These are phyloP conservation scores for Calocybe gangraenosa DNA, from an alignment of 768 basidiomycete species.

Conservation along the genomic window DNA sequence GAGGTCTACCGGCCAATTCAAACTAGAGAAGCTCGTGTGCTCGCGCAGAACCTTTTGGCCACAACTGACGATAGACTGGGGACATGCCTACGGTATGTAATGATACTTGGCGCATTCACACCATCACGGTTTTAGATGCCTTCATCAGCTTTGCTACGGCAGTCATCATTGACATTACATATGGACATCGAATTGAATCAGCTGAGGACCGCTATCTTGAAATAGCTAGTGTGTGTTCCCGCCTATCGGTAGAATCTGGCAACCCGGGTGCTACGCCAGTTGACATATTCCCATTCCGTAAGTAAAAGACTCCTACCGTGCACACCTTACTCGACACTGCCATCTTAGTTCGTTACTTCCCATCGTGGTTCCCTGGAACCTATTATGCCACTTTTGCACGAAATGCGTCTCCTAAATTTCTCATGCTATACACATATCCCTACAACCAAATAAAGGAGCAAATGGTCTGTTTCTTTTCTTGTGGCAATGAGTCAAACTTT, in stretches of 20 bases:
- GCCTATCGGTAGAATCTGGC: no score
- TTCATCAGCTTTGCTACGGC: slow-evolving; percentile 10
- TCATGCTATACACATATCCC: slow-evolving; percentile 12
- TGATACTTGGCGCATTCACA: neutral
- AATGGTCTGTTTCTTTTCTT: slow-evolving; percentile 9
- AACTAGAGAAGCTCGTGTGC: slow-evolving; percentile 13
- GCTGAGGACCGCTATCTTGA: slow-evolving; percentile 7
- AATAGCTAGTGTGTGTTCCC: no score
- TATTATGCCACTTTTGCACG: no score
- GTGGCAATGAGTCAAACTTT: neutral
- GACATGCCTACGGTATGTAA: slow-evolving; percentile 13
- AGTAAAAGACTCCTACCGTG: no score
- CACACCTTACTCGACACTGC: no score
- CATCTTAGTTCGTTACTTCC: slow-evolving; percentile 6
- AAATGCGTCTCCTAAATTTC: slow-evolving; percentile 1
- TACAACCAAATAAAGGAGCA: slow-evolving; percentile 8
- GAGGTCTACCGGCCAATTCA: slow-evolving; percentile 4
- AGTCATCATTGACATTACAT: slow-evolving; percentile 11
- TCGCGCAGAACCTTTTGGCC: slow-evolving; percentile 11
- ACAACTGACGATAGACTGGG: slow-evolving; percentile 14
- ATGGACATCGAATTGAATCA: slow-evolving; percentile 6
- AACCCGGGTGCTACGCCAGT: no score
- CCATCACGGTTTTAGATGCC: neutral
- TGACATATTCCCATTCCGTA: no score
- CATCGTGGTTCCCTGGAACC: no score